Evolutionary conservation across 306 rosid species (phyloP), one percentile per base, ranked within the genome.

Genomic region (Vachellia collinsii): DNA sequence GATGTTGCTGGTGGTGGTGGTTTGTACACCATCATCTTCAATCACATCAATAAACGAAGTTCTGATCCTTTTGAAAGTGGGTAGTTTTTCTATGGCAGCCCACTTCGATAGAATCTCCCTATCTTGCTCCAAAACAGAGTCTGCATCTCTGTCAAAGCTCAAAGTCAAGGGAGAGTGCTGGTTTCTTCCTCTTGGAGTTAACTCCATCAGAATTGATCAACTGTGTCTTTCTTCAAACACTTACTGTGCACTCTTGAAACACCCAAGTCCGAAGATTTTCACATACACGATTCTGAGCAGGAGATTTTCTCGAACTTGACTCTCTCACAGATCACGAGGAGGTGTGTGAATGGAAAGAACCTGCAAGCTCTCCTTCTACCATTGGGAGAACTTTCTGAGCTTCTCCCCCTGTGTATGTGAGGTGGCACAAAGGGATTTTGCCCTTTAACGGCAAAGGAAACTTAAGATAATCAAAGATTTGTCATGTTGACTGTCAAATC

Each of bases 51-150:
- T 69, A 77, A 76, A 82, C 50, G 91, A 81, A 78, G 89, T 88
- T 75, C 81, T 84, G 62, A 84, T 82, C 82, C 89, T 61, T 77
- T 86, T 81, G 66, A 88, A 88, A 81, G 91, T 88, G 3, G 91
- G 91, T 0, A 88, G 56, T 63, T 79, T 86, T 70, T 88, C 89
- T 4, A 88, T 88, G 3, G 91, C 88, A 72, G 91, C 91, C 91
- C 91, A 88, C 75, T 85, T 80, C 37, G 80, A 82, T 66, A 79
- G 86, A 54, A 88, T 84, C 63, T 88, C 88, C 75, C 69, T 82
- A 47, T 88, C 86, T 84, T 88, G 86, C 80, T 88, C 91, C 53
- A 88, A 82, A 73, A 81, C 81, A 9, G 88, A 84, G 71, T 88
- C 91, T 46, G 88, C 89, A 69, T 77, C 88, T 47, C 86, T 86